Conservation (phyloP, 805 yeast genomes). For the Lachancea lanzarotensis region DNA sequence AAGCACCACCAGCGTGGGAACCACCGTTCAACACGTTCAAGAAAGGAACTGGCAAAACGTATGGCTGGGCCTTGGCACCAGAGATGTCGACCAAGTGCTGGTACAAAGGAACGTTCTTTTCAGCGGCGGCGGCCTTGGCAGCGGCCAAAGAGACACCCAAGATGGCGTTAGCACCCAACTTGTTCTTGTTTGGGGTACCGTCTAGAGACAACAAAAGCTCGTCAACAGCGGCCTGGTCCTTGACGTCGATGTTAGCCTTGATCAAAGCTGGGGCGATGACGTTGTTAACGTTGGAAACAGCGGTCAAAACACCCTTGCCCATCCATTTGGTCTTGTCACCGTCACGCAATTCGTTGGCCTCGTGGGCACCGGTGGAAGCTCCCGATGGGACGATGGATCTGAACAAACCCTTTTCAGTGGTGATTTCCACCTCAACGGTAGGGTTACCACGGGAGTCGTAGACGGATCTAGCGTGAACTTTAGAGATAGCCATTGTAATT, state of each 20-base stretch:
- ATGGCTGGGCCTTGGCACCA: conserved; percentile 65
- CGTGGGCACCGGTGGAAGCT: conserved; percentile 98
- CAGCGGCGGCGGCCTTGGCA: conserved; percentile 98
- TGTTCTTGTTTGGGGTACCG: conserved; percentile 96
- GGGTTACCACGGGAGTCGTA: conserved; percentile 99
- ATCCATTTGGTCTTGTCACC: conserved; percentile 96
- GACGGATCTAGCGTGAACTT: conserved; percentile 91
- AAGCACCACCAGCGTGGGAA: conserved; percentile 99
- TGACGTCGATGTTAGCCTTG: conserved; percentile 73
- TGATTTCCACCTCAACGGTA: conserved; percentile 96
- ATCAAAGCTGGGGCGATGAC: conserved; percentile 91
- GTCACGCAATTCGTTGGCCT: conserved; percentile 97
- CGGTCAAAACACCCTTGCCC: conserved; percentile 98
- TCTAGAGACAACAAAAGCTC: conserved; percentile 79
- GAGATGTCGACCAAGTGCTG: conserved; percentile 80
- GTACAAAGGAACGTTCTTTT: conserved; percentile 89
- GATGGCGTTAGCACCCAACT: conserved; percentile 97
- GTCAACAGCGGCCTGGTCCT: conserved; percentile 81
- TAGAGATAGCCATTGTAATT: conserved; percentile 67
- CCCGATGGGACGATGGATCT: conserved; percentile 99
- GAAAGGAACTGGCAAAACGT: conserved; percentile 97
- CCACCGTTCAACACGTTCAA: conserved; percentile 99
- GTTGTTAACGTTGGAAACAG: conserved; percentile 92
- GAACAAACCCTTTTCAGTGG: conserved; percentile 90
- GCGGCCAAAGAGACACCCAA: conserved; percentile 96